Evolutionary conservation across 441 rosid genomes (phyloP).

Genomic region (Brassica hybrid): DNA sequence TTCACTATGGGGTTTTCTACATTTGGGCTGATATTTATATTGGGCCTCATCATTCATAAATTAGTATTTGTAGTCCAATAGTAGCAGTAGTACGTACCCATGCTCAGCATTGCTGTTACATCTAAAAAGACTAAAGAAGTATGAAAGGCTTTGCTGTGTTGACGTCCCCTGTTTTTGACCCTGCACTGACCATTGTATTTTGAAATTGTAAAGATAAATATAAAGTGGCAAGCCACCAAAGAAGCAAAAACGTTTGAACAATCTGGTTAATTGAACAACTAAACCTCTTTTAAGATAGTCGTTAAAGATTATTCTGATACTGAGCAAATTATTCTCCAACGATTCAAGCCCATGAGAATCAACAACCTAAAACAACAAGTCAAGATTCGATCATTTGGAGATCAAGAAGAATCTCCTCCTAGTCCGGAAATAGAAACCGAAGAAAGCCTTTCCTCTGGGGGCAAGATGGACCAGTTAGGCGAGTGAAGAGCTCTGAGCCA

Average conservation of each 20-base stretch:
- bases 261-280: not conserved
- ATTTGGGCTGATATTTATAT: conserved; percentile 17
- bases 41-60: conserved; percentile 1
- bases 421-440: conserved; percentile 44
- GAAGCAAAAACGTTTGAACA: no score
- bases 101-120: not conserved
- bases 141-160: not conserved
- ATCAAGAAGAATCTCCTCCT: conserved; percentile 27
- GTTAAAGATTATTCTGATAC: not conserved
- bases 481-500: conserved; percentile 86
- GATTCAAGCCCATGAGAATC: not conserved
- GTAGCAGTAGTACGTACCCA: not conserved
- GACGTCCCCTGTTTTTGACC: not conserved
- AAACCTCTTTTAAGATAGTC: not conserved
- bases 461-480: conserved; percentile 84
- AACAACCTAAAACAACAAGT: not conserved
- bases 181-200: not conserved
- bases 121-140: not conserved
- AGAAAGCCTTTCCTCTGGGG: conserved; percentile 56
- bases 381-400: no score
- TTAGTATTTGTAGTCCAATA: not conserved
- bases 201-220: not conserved
- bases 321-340: not conserved
- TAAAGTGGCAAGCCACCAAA: not conserved
- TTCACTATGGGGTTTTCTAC: not conserved